Evolutionary conservation across 169 alveolate species (phyloP).

Genomic region (Plasmodium chabaudi): DNA sequence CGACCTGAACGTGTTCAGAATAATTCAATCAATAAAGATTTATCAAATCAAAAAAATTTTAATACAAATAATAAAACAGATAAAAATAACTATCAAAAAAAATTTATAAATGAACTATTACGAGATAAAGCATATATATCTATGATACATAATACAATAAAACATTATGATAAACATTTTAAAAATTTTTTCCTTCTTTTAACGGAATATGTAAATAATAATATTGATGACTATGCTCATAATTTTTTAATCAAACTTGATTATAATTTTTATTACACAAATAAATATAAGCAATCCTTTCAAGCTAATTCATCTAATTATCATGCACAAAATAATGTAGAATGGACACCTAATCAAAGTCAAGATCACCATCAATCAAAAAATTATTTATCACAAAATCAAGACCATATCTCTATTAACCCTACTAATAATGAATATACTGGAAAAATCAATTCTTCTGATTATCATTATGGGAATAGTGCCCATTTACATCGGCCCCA

Average conservation of each 20-base stretch:
- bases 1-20: not conserved
- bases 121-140: constrained; percentile 74
- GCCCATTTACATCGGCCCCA: too few species aligned
- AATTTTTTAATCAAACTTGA: constrained; percentile 67
- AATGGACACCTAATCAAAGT: too few species aligned
- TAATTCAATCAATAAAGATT: not conserved
- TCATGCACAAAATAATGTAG: not conserved
- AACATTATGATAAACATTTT: constrained; percentile 72
- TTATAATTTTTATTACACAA: constrained; percentile 69
- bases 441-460: too few species aligned
- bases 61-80: constrained; percentile 11
- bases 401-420: too few species aligned
- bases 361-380: too few species aligned
- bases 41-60: not conserved
- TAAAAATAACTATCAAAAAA: constrained; percentile 39
- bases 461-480: too few species aligned
- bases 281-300: constrained; percentile 28
- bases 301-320: not conserved
- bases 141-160: constrained; percentile 70
- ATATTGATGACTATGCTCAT: constrained; percentile 76
- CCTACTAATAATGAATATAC: too few species aligned
- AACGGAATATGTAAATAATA: constrained; percentile 69
- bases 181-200: constrained; percentile 47
- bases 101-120: constrained; percentile 48
- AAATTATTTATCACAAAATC: too few species aligned